A percentile compares a stretch with the other conserved stretches of the same genome.
Evolutionary conservation across 164 flowering plant genomes (phyloP).

Genomic region (Vitis cinerea): DNA sequence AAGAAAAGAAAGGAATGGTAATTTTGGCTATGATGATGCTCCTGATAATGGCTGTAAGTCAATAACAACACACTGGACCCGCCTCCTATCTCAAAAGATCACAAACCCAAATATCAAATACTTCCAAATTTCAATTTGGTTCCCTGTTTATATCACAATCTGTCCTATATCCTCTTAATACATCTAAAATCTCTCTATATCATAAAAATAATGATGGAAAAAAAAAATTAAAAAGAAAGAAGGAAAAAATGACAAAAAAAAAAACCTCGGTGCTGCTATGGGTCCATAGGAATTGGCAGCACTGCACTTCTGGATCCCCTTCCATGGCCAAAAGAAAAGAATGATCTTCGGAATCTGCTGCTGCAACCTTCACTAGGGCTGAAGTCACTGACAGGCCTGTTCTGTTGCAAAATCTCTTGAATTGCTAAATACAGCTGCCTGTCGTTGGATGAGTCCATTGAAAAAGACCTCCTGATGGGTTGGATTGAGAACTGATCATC

Average conservation of each 20-base stretch:
- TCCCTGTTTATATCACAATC: conserved; percentile 5
- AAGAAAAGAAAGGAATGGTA: background rate
- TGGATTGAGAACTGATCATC: conserved; percentile 58
- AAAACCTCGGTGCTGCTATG: conserved; percentile 10
- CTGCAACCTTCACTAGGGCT: conserved; percentile 46
- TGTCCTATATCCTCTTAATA: conserved; percentile 12
- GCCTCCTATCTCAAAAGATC: background rate
- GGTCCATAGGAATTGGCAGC: conserved; percentile 56
- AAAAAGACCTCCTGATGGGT: conserved; percentile 81
- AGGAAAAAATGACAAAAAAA: background rate
- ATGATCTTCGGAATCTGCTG: conserved; percentile 49
- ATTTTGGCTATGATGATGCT: conserved; percentile 15
- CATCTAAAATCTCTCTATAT: conserved; percentile 7
- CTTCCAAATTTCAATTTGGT: conserved; percentile 2
- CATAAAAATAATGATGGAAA: conserved; percentile 5
- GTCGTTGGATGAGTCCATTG: conserved; percentile 84
- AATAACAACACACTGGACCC: background rate
- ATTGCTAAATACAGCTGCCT: conserved; percentile 58
- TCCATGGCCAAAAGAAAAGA: conserved; percentile 75
- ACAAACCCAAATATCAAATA: background rate
- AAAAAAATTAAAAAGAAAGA: background rate
- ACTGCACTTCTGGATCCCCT: conserved; percentile 66
- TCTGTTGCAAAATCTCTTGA: conserved; percentile 53
- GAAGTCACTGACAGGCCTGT: conserved; percentile 32
- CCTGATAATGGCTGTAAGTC: conserved; percentile 10